A percentile compares a stretch with the other conserved stretches of the same genome.
These are phyloP conservation scores for Lactifluus piperatus DNA, from an alignment of 768 basidiomycete genomes.

Conservation along the genomic window DNA sequence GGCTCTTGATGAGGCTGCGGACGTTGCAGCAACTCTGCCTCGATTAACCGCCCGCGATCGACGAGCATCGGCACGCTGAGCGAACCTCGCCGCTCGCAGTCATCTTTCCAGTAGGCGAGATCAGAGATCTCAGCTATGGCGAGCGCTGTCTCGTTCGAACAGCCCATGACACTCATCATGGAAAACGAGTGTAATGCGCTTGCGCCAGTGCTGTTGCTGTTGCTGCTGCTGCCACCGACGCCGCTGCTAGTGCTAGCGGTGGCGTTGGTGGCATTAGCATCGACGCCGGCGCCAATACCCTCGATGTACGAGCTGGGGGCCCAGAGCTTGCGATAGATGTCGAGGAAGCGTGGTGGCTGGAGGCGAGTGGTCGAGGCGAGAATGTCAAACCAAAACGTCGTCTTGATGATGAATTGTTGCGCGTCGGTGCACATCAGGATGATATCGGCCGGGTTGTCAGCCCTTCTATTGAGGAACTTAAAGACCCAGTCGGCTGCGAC, in stretches of 20 bases:
- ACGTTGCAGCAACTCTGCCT: conserved; percentile 30
- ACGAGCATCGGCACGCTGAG: conserved; percentile 59
- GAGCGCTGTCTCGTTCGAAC: conserved; percentile 71
- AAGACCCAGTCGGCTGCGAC: conserved; percentile 52
- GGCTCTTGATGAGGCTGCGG: background rate
- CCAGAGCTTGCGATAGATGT: conserved; percentile 50
- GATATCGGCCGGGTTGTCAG: conserved; percentile 36
- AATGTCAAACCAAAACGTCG: conserved; percentile 84
- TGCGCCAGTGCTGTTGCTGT: too few species aligned
- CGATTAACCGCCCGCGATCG: conserved; percentile 42
- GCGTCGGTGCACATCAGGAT: conserved; percentile 40
- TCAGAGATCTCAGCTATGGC: conserved; percentile 66
- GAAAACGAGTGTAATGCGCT: conserved; percentile 33
- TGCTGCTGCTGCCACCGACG: background rate
- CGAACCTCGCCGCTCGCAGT: conserved; percentile 30
- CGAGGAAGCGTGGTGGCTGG: conserved; percentile 46
- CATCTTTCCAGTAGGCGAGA: conserved; percentile 59
- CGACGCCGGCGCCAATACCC: conserved; percentile 4
- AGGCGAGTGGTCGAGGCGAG: conserved; percentile 68
- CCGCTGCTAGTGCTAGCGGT: background rate
- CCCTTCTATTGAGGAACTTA: conserved; percentile 34
- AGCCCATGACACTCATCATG: conserved; percentile 84
- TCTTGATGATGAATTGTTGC: conserved; percentile 68
- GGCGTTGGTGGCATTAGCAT: too few species aligned
- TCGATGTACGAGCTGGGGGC: conserved; percentile 33